These are phyloP conservation scores for Euphorbia celastroides DNA, from an alignment of 441 rosid species.

Conservation along the genomic window DNA sequence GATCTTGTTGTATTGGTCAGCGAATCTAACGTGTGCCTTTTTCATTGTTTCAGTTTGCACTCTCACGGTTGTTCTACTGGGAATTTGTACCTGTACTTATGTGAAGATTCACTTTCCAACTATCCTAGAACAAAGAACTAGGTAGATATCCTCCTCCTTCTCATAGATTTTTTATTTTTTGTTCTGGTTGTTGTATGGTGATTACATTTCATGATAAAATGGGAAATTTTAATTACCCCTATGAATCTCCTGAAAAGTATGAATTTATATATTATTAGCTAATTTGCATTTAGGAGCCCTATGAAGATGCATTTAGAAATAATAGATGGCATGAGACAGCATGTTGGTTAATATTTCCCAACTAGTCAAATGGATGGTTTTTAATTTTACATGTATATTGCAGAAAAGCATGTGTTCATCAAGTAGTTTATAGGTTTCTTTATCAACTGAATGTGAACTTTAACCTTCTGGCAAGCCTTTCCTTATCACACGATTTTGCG, in stretches of 20 bases:
- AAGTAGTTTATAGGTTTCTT: background rate
- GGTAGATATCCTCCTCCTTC: conserved; percentile 34
- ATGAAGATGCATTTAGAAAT: background rate
- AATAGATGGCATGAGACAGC: background rate
- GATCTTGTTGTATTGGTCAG: background rate
- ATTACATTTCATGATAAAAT: background rate
- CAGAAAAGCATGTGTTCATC: background rate
- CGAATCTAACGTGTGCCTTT: background rate
- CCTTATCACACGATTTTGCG: background rate
- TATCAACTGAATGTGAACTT: background rate
- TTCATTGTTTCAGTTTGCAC: conserved; percentile 45
- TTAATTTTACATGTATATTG: background rate
- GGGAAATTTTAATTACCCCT: background rate
- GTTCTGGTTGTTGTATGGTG: background rate
- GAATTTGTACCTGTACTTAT: conserved; percentile 87
- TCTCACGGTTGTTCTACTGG: conserved; percentile 82
- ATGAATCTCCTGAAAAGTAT: background rate
- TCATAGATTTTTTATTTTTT: background rate
- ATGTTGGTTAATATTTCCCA: background rate
- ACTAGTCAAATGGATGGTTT: background rate
- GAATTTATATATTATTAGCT: background rate
- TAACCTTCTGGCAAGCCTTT: background rate
- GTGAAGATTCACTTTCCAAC: conserved; percentile 98
- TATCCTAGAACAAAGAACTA: conserved; percentile 83
- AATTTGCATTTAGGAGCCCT: background rate